A percentile compares a stretch with the other conserved stretches of the same genome.
phyloP scores from a whole-genome alignment of 768 basidiomycete genomes.

The Suillus subaureus region DNA sequence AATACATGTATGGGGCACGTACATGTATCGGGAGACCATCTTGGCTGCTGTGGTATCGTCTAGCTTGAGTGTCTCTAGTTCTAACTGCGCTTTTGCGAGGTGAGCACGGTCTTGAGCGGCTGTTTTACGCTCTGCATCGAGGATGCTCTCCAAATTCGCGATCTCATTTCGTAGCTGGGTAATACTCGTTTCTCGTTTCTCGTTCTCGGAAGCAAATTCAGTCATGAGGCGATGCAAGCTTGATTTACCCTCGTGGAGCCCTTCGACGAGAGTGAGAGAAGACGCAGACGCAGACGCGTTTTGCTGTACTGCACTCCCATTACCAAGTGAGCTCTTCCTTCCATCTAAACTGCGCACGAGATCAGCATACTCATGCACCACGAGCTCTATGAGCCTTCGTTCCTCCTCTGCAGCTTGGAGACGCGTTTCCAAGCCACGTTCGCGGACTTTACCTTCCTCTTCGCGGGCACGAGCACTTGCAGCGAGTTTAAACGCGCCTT shows the following conservation, averaged over 20 bases:
- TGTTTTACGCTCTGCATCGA: constrained; percentile 48
- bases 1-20: constrained; percentile 25
- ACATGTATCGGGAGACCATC: constrained; percentile 89
- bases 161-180: constrained; percentile 46
- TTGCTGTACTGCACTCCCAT: constrained; percentile 10
- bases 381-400: constrained; percentile 59
- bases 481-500: constrained; percentile 58
- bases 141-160: constrained; percentile 40
- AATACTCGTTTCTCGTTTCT: constrained; percentile 46
- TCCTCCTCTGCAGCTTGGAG: constrained; percentile 57
- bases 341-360: constrained; percentile 69
- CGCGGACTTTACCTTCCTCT: constrained; percentile 52
- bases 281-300: constrained; percentile 23
- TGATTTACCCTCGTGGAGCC: constrained; percentile 50
- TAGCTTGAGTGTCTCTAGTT: constrained; percentile 55
- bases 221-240: constrained; percentile 49
- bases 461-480: constrained; percentile 55
- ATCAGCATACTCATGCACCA: constrained; percentile 73
- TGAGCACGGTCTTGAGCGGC: constrained; percentile 46
- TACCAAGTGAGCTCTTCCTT: constrained; percentile 30
- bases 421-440: constrained; percentile 49
- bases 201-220: constrained; percentile 52
- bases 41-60: constrained; percentile 79
- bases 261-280: constrained; percentile 31
- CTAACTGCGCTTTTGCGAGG: constrained; percentile 47